Base-by-base conservation (phyloP, 176 grass and related monocot species). In the Rhynchospora pubera region DNA sequence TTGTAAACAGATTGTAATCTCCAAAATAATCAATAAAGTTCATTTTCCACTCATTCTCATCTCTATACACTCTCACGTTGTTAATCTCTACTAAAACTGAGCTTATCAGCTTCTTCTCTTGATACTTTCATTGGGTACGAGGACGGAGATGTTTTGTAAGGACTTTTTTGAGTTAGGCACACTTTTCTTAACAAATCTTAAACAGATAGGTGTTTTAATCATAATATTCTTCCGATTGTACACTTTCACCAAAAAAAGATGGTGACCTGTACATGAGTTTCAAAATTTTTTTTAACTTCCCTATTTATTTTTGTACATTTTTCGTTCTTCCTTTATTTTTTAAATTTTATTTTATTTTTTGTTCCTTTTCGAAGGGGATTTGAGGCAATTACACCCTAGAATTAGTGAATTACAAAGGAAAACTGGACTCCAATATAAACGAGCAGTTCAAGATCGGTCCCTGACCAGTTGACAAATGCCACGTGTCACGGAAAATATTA, bases 401-500 rank as follows among this genome's bases (percentile, higher is more conserved):
- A 75, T n/a, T n/a, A n/a, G n/a, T n/a, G n/a, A n/a, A n/a, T 74
- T 7, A 52, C 46, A 51, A 73, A 24, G 44, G 9, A 51, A 51
- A 11, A 51, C 48, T 51, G 46, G 68, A 39, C 14, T 45, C 5
- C 7, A 72, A 48, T 30, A 48, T 12, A 52, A 74, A 18, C 48
- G 50, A 50, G 23, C 43, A 72, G 50, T 59, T 46, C 63, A 59
- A 50, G 82, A 75, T 28, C 60, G 28, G 15, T 21, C 19, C 79
- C 18, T 21, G 68, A 53, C 84, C 87, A 87, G 12, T 53, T 1
- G 57, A 79, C 79, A 76, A 5, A 57, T 55, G 73, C 87, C 91
- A 93, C 89, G 84, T 93, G 81, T 79, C 21, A 56, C 55, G 23
- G 45, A 79, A 46, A 67, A 45, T 78, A 73, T 47, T 51, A 39